phyloP scores from a whole-genome alignment of 2,329 filamentous ascomycete genomes.

The Coniella vitis region DNA sequence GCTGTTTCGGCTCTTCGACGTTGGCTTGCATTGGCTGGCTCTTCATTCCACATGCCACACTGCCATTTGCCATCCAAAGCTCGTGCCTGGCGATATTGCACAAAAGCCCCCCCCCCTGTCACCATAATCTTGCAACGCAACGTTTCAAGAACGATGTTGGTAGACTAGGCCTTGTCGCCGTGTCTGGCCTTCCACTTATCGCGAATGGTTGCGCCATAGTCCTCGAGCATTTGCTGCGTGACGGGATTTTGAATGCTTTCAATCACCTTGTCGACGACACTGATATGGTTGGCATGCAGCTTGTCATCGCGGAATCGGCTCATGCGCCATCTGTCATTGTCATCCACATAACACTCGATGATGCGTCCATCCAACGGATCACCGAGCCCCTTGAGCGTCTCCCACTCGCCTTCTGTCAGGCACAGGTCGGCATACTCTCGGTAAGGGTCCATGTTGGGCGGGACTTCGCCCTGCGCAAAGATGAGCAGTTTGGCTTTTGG shows the following conservation, averaged over 20 bases:
- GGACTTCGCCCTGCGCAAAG: slow-evolving; percentile 50
- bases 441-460: slow-evolving; percentile 44
- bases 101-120: too few species aligned
- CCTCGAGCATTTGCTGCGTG: slow-evolving; percentile 71
- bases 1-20: too few species aligned
- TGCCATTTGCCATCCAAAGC: too few species aligned
- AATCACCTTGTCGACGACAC: slow-evolving; percentile 76
- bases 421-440: slow-evolving; percentile 59
- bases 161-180: slow-evolving; percentile 13
- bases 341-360: slow-evolving; percentile 82
- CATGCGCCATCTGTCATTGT: slow-evolving; percentile 70
- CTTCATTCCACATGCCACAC: too few species aligned
- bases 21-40: too few species aligned
- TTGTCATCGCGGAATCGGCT: slow-evolving; percentile 93
- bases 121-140: too few species aligned
- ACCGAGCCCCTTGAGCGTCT: slow-evolving; percentile 63
- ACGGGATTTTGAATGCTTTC: slow-evolving; percentile 85
- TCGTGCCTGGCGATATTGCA: too few species aligned
- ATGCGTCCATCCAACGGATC: slow-evolving; percentile 80
- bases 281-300: slow-evolving; percentile 79
- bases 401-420: slow-evolving; percentile 75
- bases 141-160: neutral
- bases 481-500: slow-evolving; percentile 70
- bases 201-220: slow-evolving; percentile 62
- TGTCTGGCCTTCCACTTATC: slow-evolving; percentile 69